Conservation (phyloP, 371 early-diverging fungal species). For the Basidiobolus meristosporus region DNA sequence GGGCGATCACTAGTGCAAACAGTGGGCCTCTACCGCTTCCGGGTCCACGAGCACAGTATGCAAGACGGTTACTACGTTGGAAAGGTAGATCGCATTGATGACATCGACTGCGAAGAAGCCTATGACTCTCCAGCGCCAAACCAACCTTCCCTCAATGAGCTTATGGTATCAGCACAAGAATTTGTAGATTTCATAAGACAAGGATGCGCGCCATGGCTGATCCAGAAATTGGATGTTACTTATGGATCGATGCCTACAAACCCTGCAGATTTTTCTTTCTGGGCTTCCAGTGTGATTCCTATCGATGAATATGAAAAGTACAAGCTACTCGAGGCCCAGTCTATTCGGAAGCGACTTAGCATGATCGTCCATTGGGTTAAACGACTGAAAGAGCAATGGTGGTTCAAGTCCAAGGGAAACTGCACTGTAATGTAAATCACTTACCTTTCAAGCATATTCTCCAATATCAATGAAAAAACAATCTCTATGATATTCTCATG, state of each 20-base stretch:
- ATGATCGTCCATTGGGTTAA: no score
- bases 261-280: slow-evolving; percentile 25
- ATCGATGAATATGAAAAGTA: slow-evolving; percentile 8
- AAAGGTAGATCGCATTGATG: slow-evolving; percentile 19
- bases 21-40: slow-evolving; percentile 17
- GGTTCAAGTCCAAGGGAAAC: no score
- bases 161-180: no score
- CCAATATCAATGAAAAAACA: no score
- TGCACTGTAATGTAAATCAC: no score
- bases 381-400: no score
- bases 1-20: slow-evolving; percentile 21
- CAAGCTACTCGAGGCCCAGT: no score
- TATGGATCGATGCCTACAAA: slow-evolving; percentile 18
- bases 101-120: slow-evolving; percentile 1
- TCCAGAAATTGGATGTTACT: slow-evolving; percentile 10
- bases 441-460: no score
- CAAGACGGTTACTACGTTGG: slow-evolving; percentile 12
- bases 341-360: no score
- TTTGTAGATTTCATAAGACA: slow-evolving; percentile 11
- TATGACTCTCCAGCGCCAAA: no score
- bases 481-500: no score
- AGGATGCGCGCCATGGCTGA: slow-evolving; percentile 10
- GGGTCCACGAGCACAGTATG: slow-evolving; percentile 8
- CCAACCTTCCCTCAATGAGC: no score
- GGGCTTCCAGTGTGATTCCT: slow-evolving; percentile 28